Base-by-base conservation (phyloP, 768 basidiomycete genomes). In the Suillus discolor region DNA sequence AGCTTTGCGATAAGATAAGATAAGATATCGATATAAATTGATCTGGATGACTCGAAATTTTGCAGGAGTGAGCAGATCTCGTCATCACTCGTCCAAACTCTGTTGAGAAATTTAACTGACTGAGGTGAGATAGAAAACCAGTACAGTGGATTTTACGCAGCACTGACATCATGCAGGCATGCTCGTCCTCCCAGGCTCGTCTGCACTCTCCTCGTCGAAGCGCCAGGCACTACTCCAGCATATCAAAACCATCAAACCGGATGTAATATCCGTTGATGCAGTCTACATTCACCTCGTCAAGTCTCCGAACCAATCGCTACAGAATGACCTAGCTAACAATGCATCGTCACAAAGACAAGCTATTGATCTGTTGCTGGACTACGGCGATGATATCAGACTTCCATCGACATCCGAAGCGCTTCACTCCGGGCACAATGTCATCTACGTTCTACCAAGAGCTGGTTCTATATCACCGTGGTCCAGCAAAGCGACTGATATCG, bases 391-490 rank as follows among this genome's bases (percentile, higher is more conserved):
- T 75, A 78, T 86, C 67, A 79, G 83, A 4, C 76, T 88, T 4
- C 74, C 80, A 4, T 77, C 71, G 8, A 89, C 89, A 0, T 67
- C 74, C 13, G 68, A 74, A 25, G 72, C 76, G 34, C 71, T 81
- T 61, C 72, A 73, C 20, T 73, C 73, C 12, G 69, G 67, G 51
- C 65, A 70, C 34, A 85, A 86, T 59, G 79, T 89, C 13, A 78
- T 88, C 49, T 97, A 88, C 74, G 88, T 97, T 47, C 79, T 92
- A 7, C 96, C 96, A 13, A 81, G 96, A 65, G 84, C 88, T 9
- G 96, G 97, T 4, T 96, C 96, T 4, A 91, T 99, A 71, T 98
- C 97, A 5, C 96, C 97, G 2, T 99, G 97, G 97, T 98, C 97
- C 6, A 97, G 93, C 78, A 99, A 99, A 79, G 97, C 97, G 2